Percentiles rank a stretch among this genome's conserved stretches.
These are phyloP conservation scores for Scutellaria minor DNA, from an alignment of 257 asterid genomes.

Conservation along the genomic window DNA sequence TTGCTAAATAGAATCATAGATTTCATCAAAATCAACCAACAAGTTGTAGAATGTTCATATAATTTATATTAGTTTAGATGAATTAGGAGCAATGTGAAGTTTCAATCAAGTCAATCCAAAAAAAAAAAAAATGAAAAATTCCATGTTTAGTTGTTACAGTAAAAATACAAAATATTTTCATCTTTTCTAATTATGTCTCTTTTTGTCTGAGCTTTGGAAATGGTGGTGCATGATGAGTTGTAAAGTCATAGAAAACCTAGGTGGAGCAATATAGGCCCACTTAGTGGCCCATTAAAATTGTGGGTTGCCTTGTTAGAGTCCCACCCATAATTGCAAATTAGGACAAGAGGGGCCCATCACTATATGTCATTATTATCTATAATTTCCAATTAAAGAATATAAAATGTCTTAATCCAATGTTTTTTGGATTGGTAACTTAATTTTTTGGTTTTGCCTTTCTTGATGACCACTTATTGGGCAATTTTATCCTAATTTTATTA, in stretches of 20 bases:
- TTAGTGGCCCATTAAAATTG: conserved; percentile 35
- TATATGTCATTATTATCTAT: conserved; percentile 37
- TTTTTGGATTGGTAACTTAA: conserved; percentile 24
- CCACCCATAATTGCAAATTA: conserved; percentile 37
- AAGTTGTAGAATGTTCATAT: not conserved
- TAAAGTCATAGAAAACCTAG: conserved; percentile 28
- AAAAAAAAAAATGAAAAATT: not conserved
- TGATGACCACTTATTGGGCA: conserved; percentile 25
- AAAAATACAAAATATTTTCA: conserved; percentile 19
- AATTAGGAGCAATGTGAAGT: conserved; percentile 24
- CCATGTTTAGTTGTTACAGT: not conserved
- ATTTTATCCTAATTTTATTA: conserved; percentile 30
- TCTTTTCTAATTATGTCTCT: not conserved
- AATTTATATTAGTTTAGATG: not conserved
- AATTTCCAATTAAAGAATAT: conserved; percentile 12
- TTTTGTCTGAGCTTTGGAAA: conserved; percentile 23
- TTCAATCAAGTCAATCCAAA: conserved; percentile 5
- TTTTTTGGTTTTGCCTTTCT: not conserved
- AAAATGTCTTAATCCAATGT: conserved; percentile 32
- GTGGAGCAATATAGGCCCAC: conserved; percentile 37
- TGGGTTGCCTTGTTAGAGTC: conserved; percentile 43
- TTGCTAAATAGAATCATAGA: not conserved
- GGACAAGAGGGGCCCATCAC: conserved; percentile 28
- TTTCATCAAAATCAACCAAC: not conserved
- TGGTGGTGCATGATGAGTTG: conserved; percentile 47